These are phyloP conservation scores for Aegilops umbellulata DNA, from an alignment of 176 grass and related monocot genomes.

Conservation along the genomic window DNA sequence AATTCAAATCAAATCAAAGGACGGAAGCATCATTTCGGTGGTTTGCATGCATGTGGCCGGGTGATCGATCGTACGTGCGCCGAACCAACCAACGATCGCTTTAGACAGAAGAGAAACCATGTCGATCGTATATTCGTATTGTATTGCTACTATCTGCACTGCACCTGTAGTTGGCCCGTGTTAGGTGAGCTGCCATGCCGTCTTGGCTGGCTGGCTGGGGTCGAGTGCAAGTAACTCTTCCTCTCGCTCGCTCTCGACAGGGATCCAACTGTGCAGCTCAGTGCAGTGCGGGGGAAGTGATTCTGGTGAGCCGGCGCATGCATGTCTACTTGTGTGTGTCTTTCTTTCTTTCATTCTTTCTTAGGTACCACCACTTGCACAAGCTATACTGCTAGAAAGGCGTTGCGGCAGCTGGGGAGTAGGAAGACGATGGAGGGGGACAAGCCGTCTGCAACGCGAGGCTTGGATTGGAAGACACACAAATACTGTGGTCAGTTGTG, in stretches of 20 bases:
- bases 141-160: not conserved
- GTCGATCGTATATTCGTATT: not conserved
- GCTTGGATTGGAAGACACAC: constrained; percentile 32
- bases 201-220: not conserved
- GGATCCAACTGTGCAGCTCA: not conserved
- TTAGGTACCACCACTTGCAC: not conserved
- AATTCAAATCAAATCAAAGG: not conserved
- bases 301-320: constrained; percentile 21
- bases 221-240: constrained; percentile 53
- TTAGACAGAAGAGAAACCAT: constrained; percentile 17
- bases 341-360: not conserved
- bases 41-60: not conserved
- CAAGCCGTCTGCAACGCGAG: constrained; percentile 20
- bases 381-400: no score
- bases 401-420: not conserved
- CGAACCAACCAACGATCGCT: constrained; percentile 11
- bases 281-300: constrained; percentile 27
- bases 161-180: not conserved
- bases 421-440: constrained; percentile 11
- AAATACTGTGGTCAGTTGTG: not conserved
- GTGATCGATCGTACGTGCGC: not conserved
- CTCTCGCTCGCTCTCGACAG: not conserved
- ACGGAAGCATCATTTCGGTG: constrained; percentile 29
- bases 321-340: constrained; percentile 27
- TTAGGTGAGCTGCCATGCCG: not conserved